Percentiles rank a stretch among this genome's conserved stretches.
phyloP scores from a whole-genome alignment of 176 grass and related monocot genomes.

The Oryza longistaminata region DNA sequence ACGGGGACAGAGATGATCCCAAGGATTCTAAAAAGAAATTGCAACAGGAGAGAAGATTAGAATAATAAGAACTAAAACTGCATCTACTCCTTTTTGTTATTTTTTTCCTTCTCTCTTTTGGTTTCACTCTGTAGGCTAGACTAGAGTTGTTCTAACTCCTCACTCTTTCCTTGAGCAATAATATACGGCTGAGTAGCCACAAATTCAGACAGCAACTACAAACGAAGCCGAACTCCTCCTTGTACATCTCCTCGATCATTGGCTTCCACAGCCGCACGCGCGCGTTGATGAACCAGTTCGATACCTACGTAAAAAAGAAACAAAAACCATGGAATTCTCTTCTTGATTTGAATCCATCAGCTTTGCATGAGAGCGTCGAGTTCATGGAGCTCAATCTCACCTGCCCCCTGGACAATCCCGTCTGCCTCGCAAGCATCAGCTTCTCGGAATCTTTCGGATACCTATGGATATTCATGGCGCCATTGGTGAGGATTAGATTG shows the following conservation, averaged over 20 bases:
- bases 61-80: conserved; percentile 45
- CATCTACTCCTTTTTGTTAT: conserved; percentile 43
- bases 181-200: conserved; percentile 65
- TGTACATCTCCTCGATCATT: conserved; percentile 98
- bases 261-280: conserved; percentile 94
- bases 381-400: conserved; percentile 30
- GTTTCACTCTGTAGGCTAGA: conserved; percentile 36
- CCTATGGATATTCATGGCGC: conserved; percentile 39
- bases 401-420: conserved; percentile 85
- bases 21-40: conserved; percentile 59
- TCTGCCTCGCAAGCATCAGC: conserved; percentile 82
- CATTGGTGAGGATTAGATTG: not conserved
- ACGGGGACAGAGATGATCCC: conserved; percentile 58
- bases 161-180: conserved; percentile 49
- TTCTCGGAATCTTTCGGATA: conserved; percentile 98
- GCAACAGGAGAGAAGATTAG: conserved; percentile 38
- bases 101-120: conserved; percentile 46
- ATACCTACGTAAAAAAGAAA: conserved; percentile 46
- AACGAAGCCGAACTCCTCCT: conserved; percentile 85
- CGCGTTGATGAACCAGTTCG: conserved; percentile 97
- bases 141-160: conserved; percentile 48
- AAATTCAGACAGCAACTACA: too few species aligned
- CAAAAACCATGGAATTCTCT: too few species aligned
- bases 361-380: not conserved
- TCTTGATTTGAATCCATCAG: not conserved